These are phyloP conservation scores for Cicer judaicum DNA, from an alignment of 306 rosid species.

Conservation along the genomic window DNA sequence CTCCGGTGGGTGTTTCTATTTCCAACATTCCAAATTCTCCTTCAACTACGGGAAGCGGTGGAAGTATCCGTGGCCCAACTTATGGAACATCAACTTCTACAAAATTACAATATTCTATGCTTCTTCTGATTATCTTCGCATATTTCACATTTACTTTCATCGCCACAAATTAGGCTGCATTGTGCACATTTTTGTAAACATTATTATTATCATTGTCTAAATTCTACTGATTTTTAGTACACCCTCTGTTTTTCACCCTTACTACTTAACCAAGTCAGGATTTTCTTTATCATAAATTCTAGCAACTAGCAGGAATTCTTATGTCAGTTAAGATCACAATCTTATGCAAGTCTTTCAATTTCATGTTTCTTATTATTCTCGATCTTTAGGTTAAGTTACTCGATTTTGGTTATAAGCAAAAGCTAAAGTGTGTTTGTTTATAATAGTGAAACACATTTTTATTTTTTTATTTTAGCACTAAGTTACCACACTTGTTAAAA, in stretches of 20 bases:
- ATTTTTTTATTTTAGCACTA: too few relatives aligned
- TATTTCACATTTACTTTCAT: constrained; percentile 38
- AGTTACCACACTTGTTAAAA: too few relatives aligned
- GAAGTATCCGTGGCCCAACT: constrained; percentile 40
- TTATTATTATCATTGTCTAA: constrained; percentile 10
- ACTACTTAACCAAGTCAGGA: background rate
- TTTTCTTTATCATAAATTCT: too few relatives aligned
- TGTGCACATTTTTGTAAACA: constrained; percentile 8
- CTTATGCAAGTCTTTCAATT: too few relatives aligned
- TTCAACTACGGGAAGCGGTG: constrained; percentile 40
- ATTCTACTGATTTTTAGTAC: background rate
- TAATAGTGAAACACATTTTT: too few relatives aligned
- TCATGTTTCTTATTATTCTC: too few relatives aligned
- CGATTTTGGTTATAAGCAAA: too few relatives aligned
- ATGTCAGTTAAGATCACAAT: too few relatives aligned
- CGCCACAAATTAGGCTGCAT: constrained; percentile 20
- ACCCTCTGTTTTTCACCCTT: background rate
- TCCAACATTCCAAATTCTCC: constrained; percentile 49
- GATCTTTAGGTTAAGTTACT: too few relatives aligned
- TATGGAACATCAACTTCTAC: constrained; percentile 46
- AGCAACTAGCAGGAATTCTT: too few relatives aligned
- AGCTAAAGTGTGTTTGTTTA: too few relatives aligned
- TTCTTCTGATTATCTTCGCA: constrained; percentile 41
- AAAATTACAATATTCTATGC: constrained; percentile 43
- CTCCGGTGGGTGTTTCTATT: constrained; percentile 43